A percentile compares a stretch with the other conserved stretches of the same genome.
These are phyloP conservation scores for Penicillium freii DNA, from an alignment of 2,329 filamentous ascomycete genomes.

Conservation along the genomic window DNA sequence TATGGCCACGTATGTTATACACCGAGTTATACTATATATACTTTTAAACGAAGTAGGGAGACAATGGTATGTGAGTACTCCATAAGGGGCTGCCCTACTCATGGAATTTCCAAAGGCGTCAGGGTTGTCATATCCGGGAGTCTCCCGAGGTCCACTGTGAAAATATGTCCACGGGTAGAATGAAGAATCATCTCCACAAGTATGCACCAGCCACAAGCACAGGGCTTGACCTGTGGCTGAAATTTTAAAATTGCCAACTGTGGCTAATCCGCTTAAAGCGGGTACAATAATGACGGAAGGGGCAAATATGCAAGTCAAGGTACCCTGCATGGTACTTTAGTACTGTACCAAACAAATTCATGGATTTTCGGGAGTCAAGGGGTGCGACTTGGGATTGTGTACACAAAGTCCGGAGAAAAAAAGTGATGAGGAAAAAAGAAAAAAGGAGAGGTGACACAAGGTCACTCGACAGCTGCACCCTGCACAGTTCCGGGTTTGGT, in stretches of 20 bases:
- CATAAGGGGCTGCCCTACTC: neutral
- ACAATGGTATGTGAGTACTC: neutral
- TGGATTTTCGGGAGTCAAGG: neutral
- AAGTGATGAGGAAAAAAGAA: neutral
- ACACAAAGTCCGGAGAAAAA: conserved; percentile 6
- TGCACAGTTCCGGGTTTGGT: conserved; percentile 22
- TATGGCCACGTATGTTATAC: neutral
- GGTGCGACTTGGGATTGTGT: neutral
- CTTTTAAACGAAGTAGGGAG: neutral
- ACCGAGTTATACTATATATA: neutral
- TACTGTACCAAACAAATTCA: conserved; percentile 1
- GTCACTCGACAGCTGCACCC: conserved; percentile 18
- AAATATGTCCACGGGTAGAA: neutral
- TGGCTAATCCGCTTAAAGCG: conserved; percentile 15
- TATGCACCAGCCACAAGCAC: conserved; percentile 2
- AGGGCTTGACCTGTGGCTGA: neutral
- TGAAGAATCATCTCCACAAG: conserved; percentile 2
- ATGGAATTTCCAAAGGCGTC: neutral
- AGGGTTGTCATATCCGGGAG: neutral
- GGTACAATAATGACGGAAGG: conserved; percentile 26
- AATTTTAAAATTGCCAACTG: conserved; percentile 2
- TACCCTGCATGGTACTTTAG: conserved; percentile 16
- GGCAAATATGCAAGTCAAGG: conserved; percentile 24
- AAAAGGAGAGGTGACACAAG: conserved; percentile 3
- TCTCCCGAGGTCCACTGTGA: conserved; percentile 1